Conservation (phyloP, 2,329 filamentous ascomycete genomes). For the Penicillium sp. region DNA sequence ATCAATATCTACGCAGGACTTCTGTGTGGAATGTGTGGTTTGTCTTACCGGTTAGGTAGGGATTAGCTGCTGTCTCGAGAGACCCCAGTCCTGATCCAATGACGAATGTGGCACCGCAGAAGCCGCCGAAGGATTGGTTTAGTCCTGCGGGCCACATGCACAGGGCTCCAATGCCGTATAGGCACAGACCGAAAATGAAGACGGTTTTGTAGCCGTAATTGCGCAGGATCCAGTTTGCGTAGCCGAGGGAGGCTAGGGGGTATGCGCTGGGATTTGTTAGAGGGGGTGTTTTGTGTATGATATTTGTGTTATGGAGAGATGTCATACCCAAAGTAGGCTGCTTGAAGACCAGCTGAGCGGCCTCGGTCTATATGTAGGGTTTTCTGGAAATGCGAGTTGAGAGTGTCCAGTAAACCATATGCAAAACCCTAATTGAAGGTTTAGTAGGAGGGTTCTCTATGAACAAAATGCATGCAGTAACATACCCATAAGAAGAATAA, state of each 20-base stretch:
- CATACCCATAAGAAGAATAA: slow-evolving; percentile 55
- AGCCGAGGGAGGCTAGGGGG: slow-evolving; percentile 54
- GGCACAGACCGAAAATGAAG: slow-evolving; percentile 70
- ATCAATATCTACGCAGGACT: not conserved
- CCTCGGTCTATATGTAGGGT: slow-evolving; percentile 56
- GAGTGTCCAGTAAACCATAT: slow-evolving; percentile 51
- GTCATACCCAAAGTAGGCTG: slow-evolving; percentile 62
- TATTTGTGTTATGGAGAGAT: not conserved
- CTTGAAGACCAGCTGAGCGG: slow-evolving; percentile 63
- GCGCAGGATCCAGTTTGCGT: slow-evolving; percentile 63
- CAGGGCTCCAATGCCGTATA: slow-evolving; percentile 71
- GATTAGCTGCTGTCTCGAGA: slow-evolving; percentile 75
- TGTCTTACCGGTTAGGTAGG: slow-evolving; percentile 62
- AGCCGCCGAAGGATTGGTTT: slow-evolving; percentile 70
- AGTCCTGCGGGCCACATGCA: slow-evolving; percentile 84
- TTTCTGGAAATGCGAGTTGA: slow-evolving; percentile 60
- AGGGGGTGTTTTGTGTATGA: not conserved
- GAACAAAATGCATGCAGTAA: not conserved
- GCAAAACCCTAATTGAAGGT: slow-evolving; percentile 42
- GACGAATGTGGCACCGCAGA: slow-evolving; percentile 69
- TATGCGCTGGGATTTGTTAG: slow-evolving; percentile 44
- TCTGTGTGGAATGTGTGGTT: not conserved
- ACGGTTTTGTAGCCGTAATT: slow-evolving; percentile 76
- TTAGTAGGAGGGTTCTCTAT: not conserved
- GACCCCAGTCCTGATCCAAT: slow-evolving; percentile 72